Evolutionary conservation across 495 filamentous ascomycete genomes (phyloP), one percentile per base, ranked within the genome.

Genomic region (Margaritispora aquatica): DNA sequence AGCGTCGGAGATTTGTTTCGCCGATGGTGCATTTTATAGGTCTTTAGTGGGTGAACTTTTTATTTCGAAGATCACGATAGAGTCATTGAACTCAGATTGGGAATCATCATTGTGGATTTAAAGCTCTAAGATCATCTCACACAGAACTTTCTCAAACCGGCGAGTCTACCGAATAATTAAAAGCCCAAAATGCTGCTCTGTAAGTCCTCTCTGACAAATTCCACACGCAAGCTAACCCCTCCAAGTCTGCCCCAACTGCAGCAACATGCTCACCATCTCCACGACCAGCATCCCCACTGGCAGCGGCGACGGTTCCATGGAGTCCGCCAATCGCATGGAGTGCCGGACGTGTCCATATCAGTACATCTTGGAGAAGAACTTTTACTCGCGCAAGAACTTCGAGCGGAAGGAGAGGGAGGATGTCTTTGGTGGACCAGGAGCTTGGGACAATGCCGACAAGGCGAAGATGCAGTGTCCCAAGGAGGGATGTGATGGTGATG

Each of bases 281-380:
- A 36, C 26, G 15, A 38, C 49, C 26, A 36, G 29, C 23, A 70
- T 71, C 61, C 59, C 68, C 2, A 70, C 73, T 27, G 71, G 70
- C 46, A 44, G 15, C 15, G 38, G 19, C 15, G 73, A 73, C 55
- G 63, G n/a, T n/a, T n/a, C 86, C 58, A 80, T 79, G 10, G 75
- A 82, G 51, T 19, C 54, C 21, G 55, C 36, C 8, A 89, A 90
- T 70, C 83, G 90, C 27, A 86, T 97, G 68, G 90, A 96, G 75
- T 98, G 94, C 75, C 87, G 88, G 41, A 92, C 90, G 50, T 98
- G 94, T 64, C 92, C 94, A 8, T 98, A 96, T 75, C 80, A 92
- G 72, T 88, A 85, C 69, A 71, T 86, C 29, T 81, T 96, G 63
- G 81, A 82, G 51, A 76, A 85, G 61, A 79, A 84, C 38, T 87